Percentiles rank a stretch among this genome's conserved stretches.
Conservation (phyloP, 768 basidiomycete species). For the Dacryopinax spathularia region DNA sequence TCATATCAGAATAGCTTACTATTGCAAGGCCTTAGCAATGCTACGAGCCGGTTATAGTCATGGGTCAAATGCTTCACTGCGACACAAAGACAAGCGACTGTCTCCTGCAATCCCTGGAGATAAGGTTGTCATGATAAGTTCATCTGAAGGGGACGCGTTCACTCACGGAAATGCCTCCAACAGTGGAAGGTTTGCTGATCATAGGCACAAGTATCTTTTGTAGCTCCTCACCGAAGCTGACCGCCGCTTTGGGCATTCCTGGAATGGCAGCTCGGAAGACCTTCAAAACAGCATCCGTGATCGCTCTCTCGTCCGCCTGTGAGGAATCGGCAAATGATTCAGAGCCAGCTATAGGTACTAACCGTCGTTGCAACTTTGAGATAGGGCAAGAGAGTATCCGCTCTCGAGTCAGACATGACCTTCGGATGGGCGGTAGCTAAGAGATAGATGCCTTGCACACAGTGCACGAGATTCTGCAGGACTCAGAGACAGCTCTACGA, state of each 20-base stretch:
- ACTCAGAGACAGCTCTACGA: neutral
- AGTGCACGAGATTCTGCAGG: slow-evolving; percentile 61
- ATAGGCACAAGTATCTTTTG: slow-evolving; percentile 73
- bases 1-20: slow-evolving; percentile 29
- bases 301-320: slow-evolving; percentile 68
- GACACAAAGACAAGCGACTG: slow-evolving; percentile 80
- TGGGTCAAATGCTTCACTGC: slow-evolving; percentile 76
- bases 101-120: slow-evolving; percentile 68
- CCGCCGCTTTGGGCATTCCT: slow-evolving; percentile 76
- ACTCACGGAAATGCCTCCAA: slow-evolving; percentile 51
- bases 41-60: slow-evolving; percentile 64
- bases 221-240: slow-evolving; percentile 76
- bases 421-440: slow-evolving; percentile 71
- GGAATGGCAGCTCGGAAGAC: slow-evolving; percentile 78
- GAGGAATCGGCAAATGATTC: neutral
- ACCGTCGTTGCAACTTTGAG: slow-evolving; percentile 71
- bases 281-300: slow-evolving; percentile 74
- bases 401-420: slow-evolving; percentile 69
- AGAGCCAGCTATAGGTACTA: slow-evolving; percentile 17
- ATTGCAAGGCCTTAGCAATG: slow-evolving; percentile 74
- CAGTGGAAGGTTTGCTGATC: slow-evolving; percentile 70
- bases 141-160: neutral
- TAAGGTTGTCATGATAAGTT: neutral
- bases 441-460: slow-evolving; percentile 70
- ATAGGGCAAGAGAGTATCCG: slow-evolving; percentile 77